These are phyloP conservation scores for Penicillium concentricum DNA, from an alignment of 2,329 filamentous ascomycete genomes.

Conservation along the genomic window DNA sequence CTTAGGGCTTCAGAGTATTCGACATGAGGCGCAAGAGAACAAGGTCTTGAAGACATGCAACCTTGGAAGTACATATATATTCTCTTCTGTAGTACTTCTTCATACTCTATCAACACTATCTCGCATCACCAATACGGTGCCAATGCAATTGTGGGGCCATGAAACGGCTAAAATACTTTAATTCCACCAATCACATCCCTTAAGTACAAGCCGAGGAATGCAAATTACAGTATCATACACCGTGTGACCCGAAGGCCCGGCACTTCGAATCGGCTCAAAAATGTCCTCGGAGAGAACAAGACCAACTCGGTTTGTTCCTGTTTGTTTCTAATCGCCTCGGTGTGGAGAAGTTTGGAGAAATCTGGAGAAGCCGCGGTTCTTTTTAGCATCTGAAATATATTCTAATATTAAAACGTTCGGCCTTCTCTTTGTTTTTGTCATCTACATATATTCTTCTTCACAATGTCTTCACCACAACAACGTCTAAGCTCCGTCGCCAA, in stretches of 20 bases:
- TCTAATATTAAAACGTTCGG: slow-evolving; percentile 9
- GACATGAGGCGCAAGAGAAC: not conserved
- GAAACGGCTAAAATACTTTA: not conserved
- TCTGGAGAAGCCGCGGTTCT: slow-evolving; percentile 20
- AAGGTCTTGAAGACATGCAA: not conserved
- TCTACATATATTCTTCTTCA: not conserved
- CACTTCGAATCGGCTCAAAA: slow-evolving; percentile 27
- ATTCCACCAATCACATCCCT: not conserved
- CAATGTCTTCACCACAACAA: slow-evolving; percentile 41
- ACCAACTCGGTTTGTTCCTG: no score
- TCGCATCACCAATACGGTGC: not conserved
- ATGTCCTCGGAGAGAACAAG: not conserved
- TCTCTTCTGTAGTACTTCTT: not conserved
- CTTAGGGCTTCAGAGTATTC: no score
- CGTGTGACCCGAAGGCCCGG: slow-evolving; percentile 16
- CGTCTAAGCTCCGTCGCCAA: slow-evolving; percentile 43
- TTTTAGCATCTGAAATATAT: slow-evolving; percentile 14
- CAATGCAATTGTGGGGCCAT: not conserved
- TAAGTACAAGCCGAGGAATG: slow-evolving; percentile 20
- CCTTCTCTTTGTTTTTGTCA: not conserved
- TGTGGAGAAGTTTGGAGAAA: not conserved
- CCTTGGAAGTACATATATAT: no score
- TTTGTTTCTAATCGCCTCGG: not conserved
- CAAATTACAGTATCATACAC: slow-evolving; percentile 31
- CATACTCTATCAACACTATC: not conserved